A percentile compares a stretch with the other conserved stretches of the same genome.
Conservation (phyloP, 2,329 filamentous ascomycete species). For the Paecilomyces formosus region DNA sequence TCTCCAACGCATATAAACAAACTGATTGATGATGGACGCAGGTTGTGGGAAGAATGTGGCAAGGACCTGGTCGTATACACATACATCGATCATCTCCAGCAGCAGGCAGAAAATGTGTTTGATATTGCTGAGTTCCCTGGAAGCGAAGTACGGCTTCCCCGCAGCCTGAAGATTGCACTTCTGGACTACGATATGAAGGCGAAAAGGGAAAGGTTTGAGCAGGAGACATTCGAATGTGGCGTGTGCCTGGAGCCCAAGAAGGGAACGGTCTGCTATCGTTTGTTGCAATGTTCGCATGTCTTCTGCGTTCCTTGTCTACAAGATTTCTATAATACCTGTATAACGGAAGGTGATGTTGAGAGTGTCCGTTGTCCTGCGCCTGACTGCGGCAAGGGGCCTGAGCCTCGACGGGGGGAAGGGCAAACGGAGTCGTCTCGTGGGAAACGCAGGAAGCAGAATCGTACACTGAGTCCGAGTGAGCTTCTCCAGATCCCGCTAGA, state of each 20-base stretch:
- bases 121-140: conserved; percentile 35
- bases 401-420: conserved; percentile 5
- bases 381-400: conserved; percentile 58
- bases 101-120: conserved; percentile 50
- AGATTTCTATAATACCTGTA: conserved; percentile 84
- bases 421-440: conserved; percentile 14
- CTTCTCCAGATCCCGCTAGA: conserved; percentile 68
- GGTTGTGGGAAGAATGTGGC: conserved; percentile 55
- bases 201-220: conserved; percentile 68
- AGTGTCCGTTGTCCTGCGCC: conserved; percentile 74
- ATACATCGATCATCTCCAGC: conserved; percentile 55
- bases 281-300: conserved; percentile 79
- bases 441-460: conserved; percentile 54
- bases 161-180: conserved; percentile 57
- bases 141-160: conserved; percentile 40
- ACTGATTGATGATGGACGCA: conserved; percentile 40
- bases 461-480: conserved; percentile 72
- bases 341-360: conserved; percentile 73
- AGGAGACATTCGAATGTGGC: conserved; percentile 78
- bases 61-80: conserved; percentile 50
- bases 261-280: conserved; percentile 69
- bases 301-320: conserved; percentile 85
- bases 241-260: conserved; percentile 92
- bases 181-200: conserved; percentile 72
- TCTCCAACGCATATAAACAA: conserved; percentile 35